Evolutionary conservation across 2,329 filamentous ascomycete genomes (phyloP), one percentile per base, ranked within the genome.

Genomic region (Diaporthe sp.): DNA sequence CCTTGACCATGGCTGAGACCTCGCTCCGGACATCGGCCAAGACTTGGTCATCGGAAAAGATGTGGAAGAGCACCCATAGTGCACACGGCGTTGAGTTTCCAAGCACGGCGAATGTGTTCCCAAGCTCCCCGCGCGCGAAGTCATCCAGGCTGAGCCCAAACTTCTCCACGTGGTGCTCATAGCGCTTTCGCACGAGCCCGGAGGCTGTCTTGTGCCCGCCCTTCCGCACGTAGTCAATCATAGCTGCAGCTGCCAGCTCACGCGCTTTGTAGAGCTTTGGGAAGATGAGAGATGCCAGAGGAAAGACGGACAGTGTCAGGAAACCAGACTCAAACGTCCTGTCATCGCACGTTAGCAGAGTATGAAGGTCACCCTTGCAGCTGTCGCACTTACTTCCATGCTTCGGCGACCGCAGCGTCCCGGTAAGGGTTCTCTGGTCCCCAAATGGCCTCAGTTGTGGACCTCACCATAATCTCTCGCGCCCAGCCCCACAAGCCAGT

Each of bases 351-450:
- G 42, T 67, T 19, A 67, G 61, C 28, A n/a, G 5, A 28, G 2
- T 10, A 22, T 9, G 17, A 19, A n/a, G 34, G 6, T 15, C 6
- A 49, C 2, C 42, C 22, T 9, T 2, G 7, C 17, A 55, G 19
- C 8, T 15, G 2, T 57, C 13, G 49, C 42, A 71, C 73, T 71
- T 46, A 75, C 77, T 74, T 78, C 79, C 79, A 82, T 12, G 80
- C 80, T 1, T 78, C 58, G 19, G 62, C 78, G 3, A 81, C 67
- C 0, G 25, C 67, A 19, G 78, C 62, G 39, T 82, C 79, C 19
- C 78, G 77, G 51, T 77, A 80, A 5, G 80, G 80, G 61, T 82
- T 82, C 17, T 79, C 17, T 0, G 79, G 79, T 0, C 81, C 80
- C 65, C 76, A 82, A 28, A 81, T 75, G 13, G 80, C 78, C 49